Base-by-base conservation (phyloP, 371 early-diverging fungal species). In the Circinella minor region DNA sequence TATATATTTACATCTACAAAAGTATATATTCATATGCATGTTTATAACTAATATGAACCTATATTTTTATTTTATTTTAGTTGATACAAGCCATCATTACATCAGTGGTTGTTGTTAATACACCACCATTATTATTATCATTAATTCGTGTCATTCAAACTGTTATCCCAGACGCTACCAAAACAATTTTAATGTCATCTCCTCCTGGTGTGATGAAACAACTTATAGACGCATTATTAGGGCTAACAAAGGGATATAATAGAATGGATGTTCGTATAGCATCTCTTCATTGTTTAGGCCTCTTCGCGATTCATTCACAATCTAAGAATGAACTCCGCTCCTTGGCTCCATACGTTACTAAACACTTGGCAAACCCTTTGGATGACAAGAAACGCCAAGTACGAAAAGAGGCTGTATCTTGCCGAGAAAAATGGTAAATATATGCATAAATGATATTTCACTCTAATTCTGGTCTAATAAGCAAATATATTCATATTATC, bases 371-470 rank as follows among this genome's bases (percentile, higher is more conserved):
- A 17, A 71, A 63, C 36, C 81, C 89, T 0, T 73, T 96, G 69
- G 97, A 97, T 75, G 98, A 98, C 71, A 90, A 78, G 37, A 97
- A 97, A 82, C 88, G 97, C 43, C 63, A 90, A 38, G 98, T 98
- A 17, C 80, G 98, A 71, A 87, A 87, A 64, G 94, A 93, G 72
- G 98, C 96, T 0, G 96, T 93, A 5, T 90, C 92, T 65, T 92
- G 95, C 55, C 78, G 96, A 67, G 90, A 88, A 70, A 89, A 89
- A 70, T 98, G 97, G 97, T 95, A 83, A 54, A 51, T n/a, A n/a
- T 4, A 14, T 51, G 51, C 1, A 47, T 11, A 47, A 47, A 27
- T 27, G 27, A 27, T 27, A 27, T 27, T 27, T 27, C 2, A 27
- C 27, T 27, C 27, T 27, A 27, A 27, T 27, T 27, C 27, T 27